These are phyloP conservation scores for Fusarium vanettenii DNA, from an alignment of 2,329 filamentous ascomycete genomes.

Conservation along the genomic window DNA sequence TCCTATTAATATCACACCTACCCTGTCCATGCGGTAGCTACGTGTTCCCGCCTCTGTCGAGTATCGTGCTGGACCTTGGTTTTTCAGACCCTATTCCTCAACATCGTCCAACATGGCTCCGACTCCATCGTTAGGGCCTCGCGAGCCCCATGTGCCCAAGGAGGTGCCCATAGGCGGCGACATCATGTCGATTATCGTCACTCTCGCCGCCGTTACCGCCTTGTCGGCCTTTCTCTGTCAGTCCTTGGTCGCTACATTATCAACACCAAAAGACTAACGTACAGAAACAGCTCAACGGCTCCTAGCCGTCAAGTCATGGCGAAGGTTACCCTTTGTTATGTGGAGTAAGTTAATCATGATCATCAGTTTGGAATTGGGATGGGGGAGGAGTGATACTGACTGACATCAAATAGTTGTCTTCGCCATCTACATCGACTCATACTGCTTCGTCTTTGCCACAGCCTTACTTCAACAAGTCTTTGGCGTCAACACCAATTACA, in stretches of 20 bases:
- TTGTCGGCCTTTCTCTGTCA: slow-evolving; percentile 52
- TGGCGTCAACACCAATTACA: slow-evolving; percentile 62
- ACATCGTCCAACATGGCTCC: slow-evolving; percentile 20
- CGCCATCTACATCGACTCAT: slow-evolving; percentile 70
- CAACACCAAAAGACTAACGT: slow-evolving; percentile 8
- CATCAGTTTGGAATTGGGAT: not conserved
- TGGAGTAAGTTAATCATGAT: slow-evolving; percentile 53
- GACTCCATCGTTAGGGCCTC: slow-evolving; percentile 5
- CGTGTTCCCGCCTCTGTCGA: not conserved
- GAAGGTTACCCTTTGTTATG: slow-evolving; percentile 54
- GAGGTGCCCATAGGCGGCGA: slow-evolving; percentile 49
- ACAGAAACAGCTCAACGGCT: slow-evolving; percentile 49
- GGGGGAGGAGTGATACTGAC: not conserved
- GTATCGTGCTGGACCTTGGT: not conserved
- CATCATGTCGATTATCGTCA: slow-evolving; percentile 50
- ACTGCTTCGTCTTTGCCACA: slow-evolving; percentile 68
- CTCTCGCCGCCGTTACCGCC: slow-evolving; percentile 49
- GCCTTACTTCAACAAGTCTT: slow-evolving; percentile 67
- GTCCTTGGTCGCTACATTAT: slow-evolving; percentile 16
- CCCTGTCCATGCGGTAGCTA: not conserved
- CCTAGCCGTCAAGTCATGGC: slow-evolving; percentile 53
- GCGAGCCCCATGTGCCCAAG: slow-evolving; percentile 18
- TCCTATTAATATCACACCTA: not conserved
- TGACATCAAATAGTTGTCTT: slow-evolving; percentile 62
- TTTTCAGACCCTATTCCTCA: not conserved